Evolutionary conservation across 805 yeast species (phyloP), one percentile per base, ranked within the genome.

Genomic region (Metschnikowia orientalis): DNA sequence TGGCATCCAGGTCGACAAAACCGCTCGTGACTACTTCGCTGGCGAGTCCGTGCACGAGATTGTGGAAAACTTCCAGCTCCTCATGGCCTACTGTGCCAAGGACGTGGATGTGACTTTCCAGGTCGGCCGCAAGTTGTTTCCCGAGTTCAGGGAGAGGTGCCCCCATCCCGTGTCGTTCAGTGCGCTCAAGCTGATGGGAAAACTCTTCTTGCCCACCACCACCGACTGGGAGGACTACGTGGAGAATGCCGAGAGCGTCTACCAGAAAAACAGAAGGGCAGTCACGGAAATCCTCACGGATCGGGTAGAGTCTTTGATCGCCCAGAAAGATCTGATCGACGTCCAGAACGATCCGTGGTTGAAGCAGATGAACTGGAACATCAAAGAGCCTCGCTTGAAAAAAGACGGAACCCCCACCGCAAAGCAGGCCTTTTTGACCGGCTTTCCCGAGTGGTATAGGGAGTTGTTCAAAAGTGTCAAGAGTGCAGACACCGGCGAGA

Each of bases 161-260:
- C 95, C 98, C 0, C 98, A 92, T 57, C 97, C 98, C 0, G 95
- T 90, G 2, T 84, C 95, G 10, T 82, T 89, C 61, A 89, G 92
- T 1, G 96, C 95, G 2, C 61, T 92, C 27, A 69, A 81, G 44
- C 80, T 77, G 35, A 63, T 92, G 50, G 79, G 88, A 7, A 70
- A 81, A 13, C 73, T 84, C 27, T 75, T 89, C 30, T 59, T 94
- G 24, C 95, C 99, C 1, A 81, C 95, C 0, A 75, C 82, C 11
- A 55, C 53, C 13, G 56, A 71, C 9, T 92, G 98, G 98, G 66
- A 77, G 9, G 53, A 69, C 2, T 92, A 87, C 49, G 59, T 89
- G n/a, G 56, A 68, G 5, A 67, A 59, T 2, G 77, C 96, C 2
- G 98, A 92, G 54, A 34, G 48, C 2, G 56, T 75, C 29, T 90